Conservation (phyloP, 2,329 filamentous ascomycete species). For the Penicillium decumbens region DNA sequence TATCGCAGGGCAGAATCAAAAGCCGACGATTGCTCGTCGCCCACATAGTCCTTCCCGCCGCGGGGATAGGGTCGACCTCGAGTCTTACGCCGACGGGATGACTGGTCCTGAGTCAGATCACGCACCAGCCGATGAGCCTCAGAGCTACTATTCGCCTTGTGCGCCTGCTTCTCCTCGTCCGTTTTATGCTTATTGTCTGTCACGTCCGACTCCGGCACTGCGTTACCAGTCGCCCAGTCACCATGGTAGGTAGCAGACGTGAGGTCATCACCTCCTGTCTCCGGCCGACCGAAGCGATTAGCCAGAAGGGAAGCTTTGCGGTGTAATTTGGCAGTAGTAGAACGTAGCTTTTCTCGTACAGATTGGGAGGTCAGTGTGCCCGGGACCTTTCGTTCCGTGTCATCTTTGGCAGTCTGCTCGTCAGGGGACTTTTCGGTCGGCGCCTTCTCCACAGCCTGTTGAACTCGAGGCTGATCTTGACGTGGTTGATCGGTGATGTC, state of each 20-base stretch:
- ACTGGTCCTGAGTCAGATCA: constrained; percentile 29
- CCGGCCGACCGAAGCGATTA: constrained; percentile 22
- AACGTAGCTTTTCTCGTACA: constrained; percentile 1
- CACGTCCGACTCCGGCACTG: constrained; percentile 23
- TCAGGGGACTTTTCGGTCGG: constrained; percentile 5
- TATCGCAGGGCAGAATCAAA: constrained; percentile 18
- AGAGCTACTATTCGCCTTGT: constrained; percentile 24
- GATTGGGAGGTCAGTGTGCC: neutral
- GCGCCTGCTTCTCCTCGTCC: constrained; percentile 22
- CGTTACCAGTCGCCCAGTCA: constrained; percentile 27
- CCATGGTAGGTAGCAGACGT: constrained; percentile 21
- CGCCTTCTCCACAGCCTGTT: neutral
- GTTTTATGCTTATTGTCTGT: constrained; percentile 32
- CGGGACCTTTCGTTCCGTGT: neutral
- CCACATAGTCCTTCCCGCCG: constrained; percentile 9
- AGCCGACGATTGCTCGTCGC: constrained; percentile 7
- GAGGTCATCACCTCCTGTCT: constrained; percentile 25
- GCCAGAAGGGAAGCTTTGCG: constrained; percentile 14
- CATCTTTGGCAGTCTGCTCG: neutral
- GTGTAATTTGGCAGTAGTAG: constrained; percentile 3
- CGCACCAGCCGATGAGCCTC: constrained; percentile 34
- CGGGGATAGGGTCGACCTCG: constrained; percentile 14
- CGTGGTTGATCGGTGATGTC: constrained; percentile 27
- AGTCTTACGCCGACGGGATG: constrained; percentile 16
- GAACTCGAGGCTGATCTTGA: neutral